Base-by-base conservation (phyloP, 495 filamentous ascomycete species). In the Aspergillus conjunctus region DNA sequence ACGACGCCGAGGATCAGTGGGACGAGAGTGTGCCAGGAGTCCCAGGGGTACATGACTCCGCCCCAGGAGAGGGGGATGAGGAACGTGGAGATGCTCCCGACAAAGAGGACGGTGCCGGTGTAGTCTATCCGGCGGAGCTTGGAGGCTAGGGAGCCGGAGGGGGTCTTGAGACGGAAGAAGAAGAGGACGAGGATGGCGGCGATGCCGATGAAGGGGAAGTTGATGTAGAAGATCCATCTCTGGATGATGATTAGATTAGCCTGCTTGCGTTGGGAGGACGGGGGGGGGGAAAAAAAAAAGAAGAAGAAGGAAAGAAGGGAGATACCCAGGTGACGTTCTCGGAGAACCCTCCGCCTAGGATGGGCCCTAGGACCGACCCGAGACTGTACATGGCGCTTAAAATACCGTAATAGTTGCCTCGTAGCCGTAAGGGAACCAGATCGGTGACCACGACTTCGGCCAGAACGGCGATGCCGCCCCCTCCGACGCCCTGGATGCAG, bases 171-270 rank as follows among this genome's bases (percentile, higher is more conserved):
- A 61, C 12, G 56, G 50, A 64, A 83, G 43, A 85, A 76, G 59
- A 83, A 62, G 55, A 84, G 73, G 31, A 86, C 12, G 49, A 83
- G 81, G 31, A 80, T 67, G 0, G 81, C 75, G 0, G 75, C 70
- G 18, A 79, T 56, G 6, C 66, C 85, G 39, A 78, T 78, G n/a
- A 88, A 72, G 17, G 79, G 68, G 15, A 89, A 71, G 66, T 89
- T 91, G 66, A 91, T 82, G 70, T 85, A 90, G 66, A 89, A 89
- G 55, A 85, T 82, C 86, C 84, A 87, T 33, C 83, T 54, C 83
- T 64, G n/a, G 21, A 3, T 10, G 33, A 17, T 52, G 14, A 26
- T 60, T 41, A 26, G n/a, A 45, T 30, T 51, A 0, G 48, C 6
- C 22, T 51, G 10, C 1, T 30, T 51, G 22, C 14, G 48, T 7